These are phyloP conservation scores for Fusarium sp. DNA, from an alignment of 2,329 filamentous ascomycete species.

Conservation along the genomic window DNA sequence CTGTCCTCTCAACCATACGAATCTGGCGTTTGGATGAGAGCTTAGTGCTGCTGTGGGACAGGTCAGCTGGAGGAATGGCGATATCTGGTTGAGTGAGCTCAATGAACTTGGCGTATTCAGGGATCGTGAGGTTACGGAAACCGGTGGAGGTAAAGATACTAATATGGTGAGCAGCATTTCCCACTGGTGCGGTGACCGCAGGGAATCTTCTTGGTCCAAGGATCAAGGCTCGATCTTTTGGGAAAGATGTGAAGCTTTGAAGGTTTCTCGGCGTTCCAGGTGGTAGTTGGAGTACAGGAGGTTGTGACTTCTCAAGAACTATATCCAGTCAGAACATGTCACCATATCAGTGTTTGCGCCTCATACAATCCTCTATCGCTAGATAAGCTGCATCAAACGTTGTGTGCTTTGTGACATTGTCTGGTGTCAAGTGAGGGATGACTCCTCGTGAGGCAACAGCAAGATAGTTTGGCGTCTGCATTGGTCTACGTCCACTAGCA, in stretches of 20 bases:
- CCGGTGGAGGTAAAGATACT: conserved; percentile 88
- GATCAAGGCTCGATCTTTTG: conserved; percentile 73
- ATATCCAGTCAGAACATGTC: conserved; percentile 7
- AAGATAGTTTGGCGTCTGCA: conserved; percentile 87
- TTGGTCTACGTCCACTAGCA: conserved; percentile 67
- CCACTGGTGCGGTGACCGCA: conserved; percentile 75
- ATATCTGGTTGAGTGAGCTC: conserved; percentile 81
- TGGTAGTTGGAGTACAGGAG: conserved; percentile 60
- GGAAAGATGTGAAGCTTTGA: conserved; percentile 80
- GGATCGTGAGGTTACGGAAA: conserved; percentile 75
- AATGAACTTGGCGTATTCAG: conserved; percentile 75
- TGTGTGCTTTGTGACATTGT: conserved; percentile 76
- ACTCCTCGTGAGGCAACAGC: conserved; percentile 84
- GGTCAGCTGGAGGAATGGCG: conserved; percentile 80
- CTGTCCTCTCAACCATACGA: conserved; percentile 88
- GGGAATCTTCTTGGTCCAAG: conserved; percentile 83
- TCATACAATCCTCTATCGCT: conserved; percentile 91
- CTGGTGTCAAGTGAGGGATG: conserved; percentile 89
- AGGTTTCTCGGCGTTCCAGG: conserved; percentile 65
- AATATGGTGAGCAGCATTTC: conserved; percentile 77
- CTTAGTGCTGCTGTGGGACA: conserved; percentile 59
- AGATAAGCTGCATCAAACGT: conserved; percentile 78
- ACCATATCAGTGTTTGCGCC: not conserved
- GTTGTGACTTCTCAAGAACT: conserved; percentile 67
- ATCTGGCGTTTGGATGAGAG: conserved; percentile 77